A percentile compares a stretch with the other conserved stretches of the same genome.
Evolutionary conservation across 805 yeast species (phyloP).

Genomic region (Candida arabinofermentans): DNA sequence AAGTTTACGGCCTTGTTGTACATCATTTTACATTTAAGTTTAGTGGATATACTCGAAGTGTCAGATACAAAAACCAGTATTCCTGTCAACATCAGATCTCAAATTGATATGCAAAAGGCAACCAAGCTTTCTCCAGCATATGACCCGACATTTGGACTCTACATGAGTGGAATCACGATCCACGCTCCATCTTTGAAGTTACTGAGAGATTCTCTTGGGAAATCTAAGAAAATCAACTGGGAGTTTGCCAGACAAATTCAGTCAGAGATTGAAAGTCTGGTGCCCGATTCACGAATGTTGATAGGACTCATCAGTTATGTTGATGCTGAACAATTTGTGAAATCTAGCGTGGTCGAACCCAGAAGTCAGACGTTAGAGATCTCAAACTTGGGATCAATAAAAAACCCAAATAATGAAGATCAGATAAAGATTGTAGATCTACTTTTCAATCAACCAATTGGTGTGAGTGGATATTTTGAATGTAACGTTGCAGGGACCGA

Average conservation of each 20-base stretch:
- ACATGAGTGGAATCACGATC: constrained; percentile 11
- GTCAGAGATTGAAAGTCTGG: background rate
- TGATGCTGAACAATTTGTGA: constrained; percentile 3
- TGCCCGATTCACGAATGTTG: background rate
- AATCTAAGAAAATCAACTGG: constrained; percentile 12
- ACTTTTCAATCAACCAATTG: constrained; percentile 17
- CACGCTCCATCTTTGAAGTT: constrained; percentile 13
- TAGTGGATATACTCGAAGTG: constrained; percentile 9
- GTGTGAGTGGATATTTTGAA: constrained; percentile 9
- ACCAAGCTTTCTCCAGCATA: constrained; percentile 3
- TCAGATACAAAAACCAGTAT: constrained; percentile 10
- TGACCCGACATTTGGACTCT: constrained; percentile 14
- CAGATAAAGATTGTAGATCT: constrained; percentile 10
- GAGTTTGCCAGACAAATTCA: constrained; percentile 11
- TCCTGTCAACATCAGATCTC: constrained; percentile 21
- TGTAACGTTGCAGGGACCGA: constrained; percentile 17
- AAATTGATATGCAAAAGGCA: constrained; percentile 1
- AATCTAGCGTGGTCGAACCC: constrained; percentile 1
- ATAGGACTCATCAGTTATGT: constrained; percentile 12
- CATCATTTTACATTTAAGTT: constrained; percentile 8
- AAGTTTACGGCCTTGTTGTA: constrained; percentile 17
- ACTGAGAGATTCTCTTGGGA: background rate
- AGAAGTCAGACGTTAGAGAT: constrained; percentile 12
- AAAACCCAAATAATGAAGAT: background rate
- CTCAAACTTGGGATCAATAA: constrained; percentile 19